These are phyloP conservation scores for Pythium chondricola DNA, from an alignment of 352 stramenopile species.

Conservation along the genomic window DNA sequence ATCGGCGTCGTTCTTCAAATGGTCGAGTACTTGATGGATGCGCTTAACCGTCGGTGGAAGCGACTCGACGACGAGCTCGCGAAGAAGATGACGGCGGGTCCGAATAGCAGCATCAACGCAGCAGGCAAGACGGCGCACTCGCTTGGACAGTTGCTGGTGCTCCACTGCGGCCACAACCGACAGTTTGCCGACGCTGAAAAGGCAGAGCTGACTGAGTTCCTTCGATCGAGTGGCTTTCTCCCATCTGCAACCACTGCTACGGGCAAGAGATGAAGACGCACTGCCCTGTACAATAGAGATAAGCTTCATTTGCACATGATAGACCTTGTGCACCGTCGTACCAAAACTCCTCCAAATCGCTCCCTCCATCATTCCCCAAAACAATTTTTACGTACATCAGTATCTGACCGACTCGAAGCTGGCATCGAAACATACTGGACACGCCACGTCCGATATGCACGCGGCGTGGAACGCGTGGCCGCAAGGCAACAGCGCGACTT, in stretches of 20 bases:
- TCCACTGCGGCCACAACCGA: slow-evolving; percentile 85
- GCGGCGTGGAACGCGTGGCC: slow-evolving; percentile 71
- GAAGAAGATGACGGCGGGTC: neutral
- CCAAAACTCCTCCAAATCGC: too few relatives aligned
- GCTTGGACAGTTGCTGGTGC: slow-evolving; percentile 47
- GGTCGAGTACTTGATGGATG: slow-evolving; percentile 72
- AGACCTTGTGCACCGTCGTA: too few relatives aligned
- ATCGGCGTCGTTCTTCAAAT: slow-evolving; percentile 64
- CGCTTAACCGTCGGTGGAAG: slow-evolving; percentile 51
- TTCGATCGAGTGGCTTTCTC: slow-evolving; percentile 21
- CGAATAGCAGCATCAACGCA: neutral
- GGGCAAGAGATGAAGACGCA: too few relatives aligned
- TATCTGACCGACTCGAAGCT: slow-evolving; percentile 45
- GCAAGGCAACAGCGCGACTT: slow-evolving; percentile 69
- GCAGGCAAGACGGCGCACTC: slow-evolving; percentile 16
- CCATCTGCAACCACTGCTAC: neutral
- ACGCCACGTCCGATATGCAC: slow-evolving; percentile 57
- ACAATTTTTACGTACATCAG: too few relatives aligned
- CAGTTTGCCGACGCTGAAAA: slow-evolving; percentile 78
- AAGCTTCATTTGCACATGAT: too few relatives aligned
- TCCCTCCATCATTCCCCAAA: too few relatives aligned
- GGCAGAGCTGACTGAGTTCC: slow-evolving; percentile 47
- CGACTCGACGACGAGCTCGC: slow-evolving; percentile 22
- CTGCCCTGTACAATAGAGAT: slow-evolving; percentile 5
- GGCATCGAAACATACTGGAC: slow-evolving; percentile 59